Conservation (phyloP, 2,329 filamentous ascomycete species). For the Cordyceps farinosa region DNA sequence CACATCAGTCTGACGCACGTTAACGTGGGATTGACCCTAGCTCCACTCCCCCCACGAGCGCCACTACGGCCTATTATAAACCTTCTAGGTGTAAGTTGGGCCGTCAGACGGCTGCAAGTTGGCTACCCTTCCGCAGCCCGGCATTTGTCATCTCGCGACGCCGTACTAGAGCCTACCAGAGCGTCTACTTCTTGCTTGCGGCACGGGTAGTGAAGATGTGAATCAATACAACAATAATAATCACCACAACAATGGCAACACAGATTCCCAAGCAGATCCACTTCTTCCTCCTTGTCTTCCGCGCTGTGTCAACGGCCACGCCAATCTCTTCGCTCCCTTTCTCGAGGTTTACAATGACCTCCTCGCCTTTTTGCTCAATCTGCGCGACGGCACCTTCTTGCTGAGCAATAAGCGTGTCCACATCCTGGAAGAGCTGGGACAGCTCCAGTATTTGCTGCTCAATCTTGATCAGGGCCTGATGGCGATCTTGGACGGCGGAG, state of each 20-base stretch:
- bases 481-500: slow-evolving; percentile 75
- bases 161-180: too few relatives aligned
- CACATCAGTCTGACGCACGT: too few relatives aligned
- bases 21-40: too few relatives aligned
- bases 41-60: too few relatives aligned
- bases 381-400: slow-evolving; percentile 76
- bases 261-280: slow-evolving; percentile 86
- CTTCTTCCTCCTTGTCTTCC: slow-evolving; percentile 85
- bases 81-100: too few relatives aligned
- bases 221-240: slow-evolving; percentile 49
- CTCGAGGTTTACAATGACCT: slow-evolving; percentile 78
- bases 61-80: too few relatives aligned
- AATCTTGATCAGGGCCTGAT: slow-evolving; percentile 86
- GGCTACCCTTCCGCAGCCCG: too few relatives aligned
- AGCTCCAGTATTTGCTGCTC: slow-evolving; percentile 86
- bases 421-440: slow-evolving; percentile 81
- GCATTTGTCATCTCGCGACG: too few relatives aligned
- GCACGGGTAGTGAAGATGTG: slow-evolving; percentile 42
- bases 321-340: slow-evolving; percentile 82
- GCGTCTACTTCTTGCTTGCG: too few relatives aligned
- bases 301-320: slow-evolving; percentile 74
- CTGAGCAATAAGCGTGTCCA: slow-evolving; percentile 80
- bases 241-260: slow-evolving; percentile 50
- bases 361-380: slow-evolving; percentile 84
- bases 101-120: too few relatives aligned